Conservation (phyloP, 2,329 filamentous ascomycete genomes). For the Alternaria infectoria region DNA sequence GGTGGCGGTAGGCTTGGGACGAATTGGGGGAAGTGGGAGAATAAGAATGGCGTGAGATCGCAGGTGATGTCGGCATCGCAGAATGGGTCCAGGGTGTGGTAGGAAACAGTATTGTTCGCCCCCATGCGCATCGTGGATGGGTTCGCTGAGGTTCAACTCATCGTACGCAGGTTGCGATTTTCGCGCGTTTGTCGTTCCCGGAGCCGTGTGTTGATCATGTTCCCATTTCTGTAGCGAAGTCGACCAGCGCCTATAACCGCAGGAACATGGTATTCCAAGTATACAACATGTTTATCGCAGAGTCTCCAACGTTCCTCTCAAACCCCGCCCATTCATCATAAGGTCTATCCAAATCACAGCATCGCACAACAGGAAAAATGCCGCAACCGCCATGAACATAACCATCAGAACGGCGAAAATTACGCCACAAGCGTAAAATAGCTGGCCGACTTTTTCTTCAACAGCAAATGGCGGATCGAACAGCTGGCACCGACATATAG, state of each 20-base stretch:
- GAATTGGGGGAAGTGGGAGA: background rate
- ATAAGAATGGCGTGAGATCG: background rate
- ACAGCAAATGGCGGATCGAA: background rate
- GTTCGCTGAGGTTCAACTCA: background rate
- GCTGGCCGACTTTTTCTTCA: background rate
- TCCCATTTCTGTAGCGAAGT: background rate
- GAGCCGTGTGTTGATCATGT: background rate
- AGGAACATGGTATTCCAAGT: background rate
- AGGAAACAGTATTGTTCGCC: background rate
- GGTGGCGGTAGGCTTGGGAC: background rate
- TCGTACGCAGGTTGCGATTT: background rate
- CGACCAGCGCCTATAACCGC: background rate
- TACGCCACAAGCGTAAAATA: background rate
- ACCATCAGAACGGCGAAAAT: background rate
- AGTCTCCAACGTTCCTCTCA: background rate
- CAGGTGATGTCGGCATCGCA: background rate
- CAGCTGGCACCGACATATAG: background rate
- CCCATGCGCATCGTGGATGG: background rate
- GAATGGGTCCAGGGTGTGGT: background rate
- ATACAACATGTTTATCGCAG: background rate
- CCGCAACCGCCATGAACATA: background rate
- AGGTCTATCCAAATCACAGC: background rate
- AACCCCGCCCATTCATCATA: background rate
- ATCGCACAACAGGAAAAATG: background rate
- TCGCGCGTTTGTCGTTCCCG: background rate